Evolutionary conservation across 202 grass and related monocot genomes (phyloP), one percentile per base, ranked within the genome.

Genomic region (Miscanthus sacchariflorus): DNA sequence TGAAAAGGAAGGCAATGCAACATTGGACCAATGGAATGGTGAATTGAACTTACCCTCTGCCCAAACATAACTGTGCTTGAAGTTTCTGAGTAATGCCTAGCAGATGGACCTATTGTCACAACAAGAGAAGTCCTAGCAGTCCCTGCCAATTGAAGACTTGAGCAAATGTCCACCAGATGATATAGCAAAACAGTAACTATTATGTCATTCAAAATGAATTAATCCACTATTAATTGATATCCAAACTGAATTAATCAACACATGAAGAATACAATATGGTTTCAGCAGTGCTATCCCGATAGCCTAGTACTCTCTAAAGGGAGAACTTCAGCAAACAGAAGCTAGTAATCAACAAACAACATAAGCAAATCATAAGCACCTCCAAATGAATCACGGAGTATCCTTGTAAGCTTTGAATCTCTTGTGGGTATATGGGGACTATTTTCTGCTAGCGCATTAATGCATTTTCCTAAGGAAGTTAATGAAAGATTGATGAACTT

Each of bases 401-500:
- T 87, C 88, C 96, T 99, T 87, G 96, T 99, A 82, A 99, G 86
- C 76, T 99, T 99, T 67, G 96, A 99, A 61, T 96, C 96, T 89
- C 96, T 94, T 56, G 79, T 99, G 74, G 96, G 96, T 91, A 99
- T 89, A 91, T 96, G 89, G 74, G 91, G 86, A 85, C 92, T 91
- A 85, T 96, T 93, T 86, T 99, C 96, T 89, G 96, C 96, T 89
- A 99, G 84, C 56, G 94, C 96, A 56, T 99, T 99, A 78, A 99
- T 99, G 87, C 96, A 99, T 61, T 96, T 99, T 65, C 96, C 96
- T 63, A 99, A 85, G 78, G 96, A 99, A 64, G 92, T 88, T 50
- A 99, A 89, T 44, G 96, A 99, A 58, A 99, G 94, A 93, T 99
- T 99, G 68, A 99, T 99, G 88, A 95, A 96, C 82, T 99, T 99